Base-by-base conservation (phyloP, 306 rosid genomes). In the Hylodesmum podocarpum region DNA sequence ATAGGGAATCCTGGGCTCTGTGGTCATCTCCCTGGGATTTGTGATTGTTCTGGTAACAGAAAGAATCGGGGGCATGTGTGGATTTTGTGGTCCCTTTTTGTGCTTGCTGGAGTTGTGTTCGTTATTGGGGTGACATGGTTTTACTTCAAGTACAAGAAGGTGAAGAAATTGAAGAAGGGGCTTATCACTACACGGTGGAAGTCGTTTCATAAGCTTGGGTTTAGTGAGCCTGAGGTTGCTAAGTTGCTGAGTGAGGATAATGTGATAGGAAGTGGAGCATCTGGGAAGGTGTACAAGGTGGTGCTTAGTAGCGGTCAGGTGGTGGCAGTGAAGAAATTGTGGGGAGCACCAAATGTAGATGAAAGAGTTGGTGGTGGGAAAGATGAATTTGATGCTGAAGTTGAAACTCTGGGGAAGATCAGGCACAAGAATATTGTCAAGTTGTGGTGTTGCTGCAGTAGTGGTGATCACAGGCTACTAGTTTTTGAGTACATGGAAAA, bases 271-370 rank as follows among this genome's bases (percentile, higher is more conserved):
- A 82, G 79, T 6, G 93, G 96, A 31, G 90, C 93, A 21, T 91
- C 96, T 0, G 96, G 96, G 57, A 91, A 87, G 75, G 96, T 91
- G 27, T 91, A 88, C 66, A 91, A 91, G 76, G 96, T 84, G 8
- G 88, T 62, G 25, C 89, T 91, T 0, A 77, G 87, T 49, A 84
- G 82, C 3, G 87, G 86, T 3, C 93, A 88, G 66, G 77, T 59
- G 21, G 96, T 88, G 61, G 96, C 96, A 2, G 96, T 87, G 82
- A 91, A 91, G 86, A 91, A 82, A 77, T 75, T 91, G 6, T 72
- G 86, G 87, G 78, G 81, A 59, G 81, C 82, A 57, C 16, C 40
- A 72, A 81, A 85, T 47, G 83, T 61, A 0, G 72, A 74, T 1
- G 49, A 24, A 50, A 66, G 15, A 27, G 77, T 19, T 15, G 79